Base-by-base conservation (phyloP, 805 yeast species). In the Lipomyces lipofer region DNA sequence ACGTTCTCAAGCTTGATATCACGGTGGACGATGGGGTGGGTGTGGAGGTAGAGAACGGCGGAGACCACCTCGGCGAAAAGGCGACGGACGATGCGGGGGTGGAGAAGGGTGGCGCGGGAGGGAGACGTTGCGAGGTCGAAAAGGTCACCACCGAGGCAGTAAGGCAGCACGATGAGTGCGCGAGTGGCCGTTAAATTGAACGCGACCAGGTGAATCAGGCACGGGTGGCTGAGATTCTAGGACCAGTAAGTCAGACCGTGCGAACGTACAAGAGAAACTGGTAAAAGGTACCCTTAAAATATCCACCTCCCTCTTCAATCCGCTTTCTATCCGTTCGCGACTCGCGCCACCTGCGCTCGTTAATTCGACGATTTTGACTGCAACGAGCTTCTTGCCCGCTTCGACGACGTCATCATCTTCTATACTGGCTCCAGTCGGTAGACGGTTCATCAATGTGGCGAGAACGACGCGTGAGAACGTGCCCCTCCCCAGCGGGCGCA, bases 1-100 rank as follows among this genome's bases (percentile, higher is more conserved):
- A 73, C 74, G 27, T 71, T 94, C 64, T 94, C 99, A 43, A 92
- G 75, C 72, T 94, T 94, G 63, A 94, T 79, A 66, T 94, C 99
- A 55, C 98, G 81, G 70, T 94, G 99, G 7, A 91, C 88, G 25
- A 91, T 80, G 56, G 78, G 70, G 52, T 79, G 72, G 3, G 68
- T 64, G 68, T 94, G 99, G 49, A 92, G 71, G 66, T 86, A 89
- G 22, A 76, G 73, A 2, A 90, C 82, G 0, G 96, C 92, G 9
- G 77, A 67, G 2, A 82, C 79, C 1, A 88, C 64, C 68, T 94
- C 96, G 6, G 84, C 78, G 59, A 86, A 85, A 0, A 90, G 72
- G 25, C 88, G 75, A 52, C 81, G 75, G 1, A 86, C 72, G 7
- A 85, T 71, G 40, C 69, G 64, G 63, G 84, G 74, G 19, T 75